Evolutionary conservation across 1,139 yeast genomes (phyloP).

Genomic region (Casaregolazyma lundiana): DNA sequence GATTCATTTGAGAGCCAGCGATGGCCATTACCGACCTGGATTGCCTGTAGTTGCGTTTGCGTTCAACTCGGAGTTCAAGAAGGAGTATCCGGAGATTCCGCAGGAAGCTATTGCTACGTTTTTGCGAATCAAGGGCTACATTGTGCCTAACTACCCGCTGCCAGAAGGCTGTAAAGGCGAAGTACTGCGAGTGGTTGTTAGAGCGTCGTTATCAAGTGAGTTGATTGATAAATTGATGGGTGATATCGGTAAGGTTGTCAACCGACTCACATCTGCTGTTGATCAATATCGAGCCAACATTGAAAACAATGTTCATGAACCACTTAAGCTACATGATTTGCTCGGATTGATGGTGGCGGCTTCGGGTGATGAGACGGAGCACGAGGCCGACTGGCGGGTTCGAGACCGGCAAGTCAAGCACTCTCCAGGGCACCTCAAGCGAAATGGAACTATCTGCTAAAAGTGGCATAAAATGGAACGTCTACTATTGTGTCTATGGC

Average conservation of each 20-base stretch:
- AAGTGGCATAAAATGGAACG: no score
- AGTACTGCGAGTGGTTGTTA: slow-evolving; percentile 79
- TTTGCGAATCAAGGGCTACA: slow-evolving; percentile 78
- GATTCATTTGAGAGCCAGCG: slow-evolving; percentile 44
- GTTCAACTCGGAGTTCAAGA: slow-evolving; percentile 53
- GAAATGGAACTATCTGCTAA: slow-evolving; percentile 9
- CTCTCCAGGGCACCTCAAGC: slow-evolving; percentile 6
- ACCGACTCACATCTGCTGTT: slow-evolving; percentile 47
- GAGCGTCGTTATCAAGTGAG: slow-evolving; percentile 66
- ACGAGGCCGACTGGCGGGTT: slow-evolving; percentile 26
- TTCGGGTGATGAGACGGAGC: slow-evolving; percentile 27
- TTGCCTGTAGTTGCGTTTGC: slow-evolving; percentile 88
- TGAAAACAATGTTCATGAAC: slow-evolving; percentile 2
- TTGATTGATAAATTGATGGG: slow-evolving; percentile 66
- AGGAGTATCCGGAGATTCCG: slow-evolving; percentile 75
- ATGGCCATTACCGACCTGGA: slow-evolving; percentile 56
- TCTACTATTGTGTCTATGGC: no score
- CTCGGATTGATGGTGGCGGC: slow-evolving; percentile 22
- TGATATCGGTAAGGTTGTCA: slow-evolving; percentile 56
- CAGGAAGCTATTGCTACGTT: slow-evolving; percentile 70
- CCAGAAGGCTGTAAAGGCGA: slow-evolving; percentile 60
- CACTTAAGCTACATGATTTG: slow-evolving; percentile 15
- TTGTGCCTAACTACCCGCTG: slow-evolving; percentile 84
- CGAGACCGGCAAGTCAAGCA: not conserved
- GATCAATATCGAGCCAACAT: slow-evolving; percentile 29